Conservation (phyloP, 129 eudicot genomes). For the Flaveria brownii region DNA sequence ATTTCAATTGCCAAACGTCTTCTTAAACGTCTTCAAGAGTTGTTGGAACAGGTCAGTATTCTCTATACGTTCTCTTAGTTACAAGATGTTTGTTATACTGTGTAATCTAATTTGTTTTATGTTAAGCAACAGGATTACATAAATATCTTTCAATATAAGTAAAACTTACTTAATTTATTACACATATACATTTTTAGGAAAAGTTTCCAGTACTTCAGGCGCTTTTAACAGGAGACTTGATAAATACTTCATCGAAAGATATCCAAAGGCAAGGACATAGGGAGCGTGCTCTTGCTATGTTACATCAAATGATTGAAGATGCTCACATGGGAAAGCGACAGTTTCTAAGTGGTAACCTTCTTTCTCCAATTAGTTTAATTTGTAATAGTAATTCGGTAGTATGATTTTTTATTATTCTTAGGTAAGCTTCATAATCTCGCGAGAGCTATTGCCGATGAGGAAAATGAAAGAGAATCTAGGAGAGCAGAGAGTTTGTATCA, state of each 20-base stretch:
- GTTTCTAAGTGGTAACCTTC: constrained; percentile 78
- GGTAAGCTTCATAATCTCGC: constrained; percentile 99
- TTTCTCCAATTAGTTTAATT: not conserved
- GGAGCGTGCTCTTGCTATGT: constrained; percentile 94
- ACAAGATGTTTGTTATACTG: constrained; percentile 15
- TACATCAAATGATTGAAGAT: constrained; percentile 99
- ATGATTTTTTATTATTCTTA: constrained; percentile 29
- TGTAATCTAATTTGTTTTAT: not conserved
- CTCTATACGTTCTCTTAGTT: constrained; percentile 2
- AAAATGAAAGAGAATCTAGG: constrained; percentile 53
- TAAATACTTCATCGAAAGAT: constrained; percentile 53
- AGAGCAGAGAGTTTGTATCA: constrained; percentile 52
- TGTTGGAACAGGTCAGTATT: constrained; percentile 68
- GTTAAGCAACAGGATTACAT: constrained; percentile 1
- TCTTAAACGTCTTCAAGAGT: constrained; percentile 78
- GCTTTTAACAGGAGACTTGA: constrained; percentile 71
- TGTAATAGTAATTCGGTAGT: not conserved
- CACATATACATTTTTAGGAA: constrained; percentile 49
- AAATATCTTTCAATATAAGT: constrained; percentile 7
- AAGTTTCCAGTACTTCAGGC: constrained; percentile 76
- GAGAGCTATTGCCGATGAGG: constrained; percentile 98
- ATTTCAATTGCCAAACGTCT: constrained; percentile 82
- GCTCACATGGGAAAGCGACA: constrained; percentile 96
- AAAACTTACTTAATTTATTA: not conserved
- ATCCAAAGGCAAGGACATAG: constrained; percentile 74